Base-by-base conservation (phyloP, 2,329 filamentous ascomycete species). In the Helotiales sp. region DNA sequence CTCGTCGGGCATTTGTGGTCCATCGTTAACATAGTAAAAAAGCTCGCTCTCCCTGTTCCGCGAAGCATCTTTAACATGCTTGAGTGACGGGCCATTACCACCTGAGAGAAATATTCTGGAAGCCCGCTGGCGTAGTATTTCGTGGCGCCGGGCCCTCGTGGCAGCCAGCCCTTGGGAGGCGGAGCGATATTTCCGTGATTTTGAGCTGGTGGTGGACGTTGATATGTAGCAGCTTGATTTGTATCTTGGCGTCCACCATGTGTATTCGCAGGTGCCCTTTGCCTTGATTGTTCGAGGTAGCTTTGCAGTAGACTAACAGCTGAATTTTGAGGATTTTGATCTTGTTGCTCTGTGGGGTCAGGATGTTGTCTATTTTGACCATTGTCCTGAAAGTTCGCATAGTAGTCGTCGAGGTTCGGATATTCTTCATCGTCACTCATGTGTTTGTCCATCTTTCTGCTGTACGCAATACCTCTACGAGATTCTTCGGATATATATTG, bases 21-120 rank as follows among this genome's bases (percentile, higher is more conserved):
- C 55, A 40, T 55, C 52, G 19, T 55, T 55, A 33, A 55, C 44
- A 33, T 55, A 55, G 27, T 44, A 53, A 15, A 24, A 44, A 44
- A 27, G 7, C 2, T 7, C 40, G 15, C 40, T 44, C 15, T 8
- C 40, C 9, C 9, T 24, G 22, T 44, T n/a, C n/a, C n/a, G 22
- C 6, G 22, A 12, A 25, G 19, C 19, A 15, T 44, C 19, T 13
- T 25, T 5, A 12, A 12, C 10, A 25, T 19, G 40, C 3, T 44
- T 19, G 1, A 15, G 12, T 15, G 1, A 12, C 12, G 6, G 3
- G 10, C 22, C 40, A 44, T 9, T 15, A 25, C 7, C 19, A 24
- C n/a, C n/a, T n/a, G n/a, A n/a, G n/a, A n/a, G n/a, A 44, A 44
- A 25, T 44, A 44, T 13, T 6, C 10, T 13, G 40, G 40, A 2